Conservation (phyloP, 768 basidiomycete species). For the Amanita rimosa region DNA sequence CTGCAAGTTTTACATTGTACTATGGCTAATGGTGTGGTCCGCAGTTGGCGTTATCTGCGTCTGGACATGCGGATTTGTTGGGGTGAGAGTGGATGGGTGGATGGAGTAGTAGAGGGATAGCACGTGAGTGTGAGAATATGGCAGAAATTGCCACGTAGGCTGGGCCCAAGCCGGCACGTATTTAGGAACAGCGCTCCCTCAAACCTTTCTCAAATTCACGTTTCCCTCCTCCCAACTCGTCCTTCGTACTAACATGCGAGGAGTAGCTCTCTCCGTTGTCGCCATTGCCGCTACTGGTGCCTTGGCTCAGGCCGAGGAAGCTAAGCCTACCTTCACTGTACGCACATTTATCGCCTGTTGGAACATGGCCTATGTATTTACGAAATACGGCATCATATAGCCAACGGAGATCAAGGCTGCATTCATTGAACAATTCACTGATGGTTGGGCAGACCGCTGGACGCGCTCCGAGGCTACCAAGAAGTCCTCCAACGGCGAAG, state of each 20-base stretch:
- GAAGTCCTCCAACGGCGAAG: slow-evolving; percentile 91
- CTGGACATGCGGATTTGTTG: slow-evolving; percentile 89
- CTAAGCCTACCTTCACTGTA: slow-evolving; percentile 64
- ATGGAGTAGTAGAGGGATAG: slow-evolving; percentile 10
- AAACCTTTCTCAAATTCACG: slow-evolving; percentile 21
- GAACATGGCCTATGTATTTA: slow-evolving; percentile 9
- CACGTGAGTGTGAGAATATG: slow-evolving; percentile 31
- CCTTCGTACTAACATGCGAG: slow-evolving; percentile 81
- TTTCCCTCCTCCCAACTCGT: slow-evolving; percentile 26
- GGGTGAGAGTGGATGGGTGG: slow-evolving; percentile 31
- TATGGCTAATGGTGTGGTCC: slow-evolving; percentile 8
- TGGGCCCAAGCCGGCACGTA: slow-evolving; percentile 14
- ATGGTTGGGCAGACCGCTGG: slow-evolving; percentile 88
- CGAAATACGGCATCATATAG: slow-evolving; percentile 34
- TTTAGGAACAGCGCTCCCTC: slow-evolving; percentile 20
- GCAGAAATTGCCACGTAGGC: slow-evolving; percentile 31
- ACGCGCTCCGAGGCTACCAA: slow-evolving; percentile 95
- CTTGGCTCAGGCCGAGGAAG: slow-evolving; percentile 46
- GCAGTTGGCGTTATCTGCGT: slow-evolving; percentile 87
- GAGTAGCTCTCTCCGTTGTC: slow-evolving; percentile 73
- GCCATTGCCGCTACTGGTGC: slow-evolving; percentile 56
- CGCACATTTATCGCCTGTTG: slow-evolving; percentile 14
- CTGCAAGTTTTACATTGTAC: background rate
- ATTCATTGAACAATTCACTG: slow-evolving; percentile 95
- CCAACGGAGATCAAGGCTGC: slow-evolving; percentile 71